These are phyloP conservation scores for Pontederia paniculata DNA, from an alignment of 176 grass and related monocot species.

Conservation along the genomic window DNA sequence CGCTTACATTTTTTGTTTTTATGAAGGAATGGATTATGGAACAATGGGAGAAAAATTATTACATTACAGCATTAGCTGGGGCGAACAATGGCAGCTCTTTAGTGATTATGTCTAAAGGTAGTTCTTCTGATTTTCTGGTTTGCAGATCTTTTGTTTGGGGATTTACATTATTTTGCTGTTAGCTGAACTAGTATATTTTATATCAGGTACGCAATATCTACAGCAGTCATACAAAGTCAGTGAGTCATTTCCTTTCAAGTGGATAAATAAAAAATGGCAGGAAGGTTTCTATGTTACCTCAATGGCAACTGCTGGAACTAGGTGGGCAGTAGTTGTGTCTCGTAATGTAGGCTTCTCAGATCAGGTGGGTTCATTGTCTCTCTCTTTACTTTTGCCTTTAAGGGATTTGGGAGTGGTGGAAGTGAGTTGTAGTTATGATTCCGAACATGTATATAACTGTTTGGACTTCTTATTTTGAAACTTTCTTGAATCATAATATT, in stretches of 20 bases:
- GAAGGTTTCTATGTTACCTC: conserved; percentile 92
- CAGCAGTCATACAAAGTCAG: conserved; percentile 97
- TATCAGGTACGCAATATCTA: conserved; percentile 59
- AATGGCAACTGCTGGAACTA: conserved; percentile 87
- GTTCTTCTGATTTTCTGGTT: not conserved
- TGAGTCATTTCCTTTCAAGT: conserved; percentile 87
- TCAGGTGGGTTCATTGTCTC: conserved; percentile 36
- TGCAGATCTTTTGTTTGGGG: conserved; percentile 14
- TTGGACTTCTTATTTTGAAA: not conserved
- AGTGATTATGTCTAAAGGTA: conserved; percentile 98
- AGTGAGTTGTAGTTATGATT: not conserved
- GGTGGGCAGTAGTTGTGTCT: conserved; percentile 95
- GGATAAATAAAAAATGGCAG: conserved; percentile 99
- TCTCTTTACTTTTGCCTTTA: not conserved
- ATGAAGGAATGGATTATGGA: conserved; percentile 98
- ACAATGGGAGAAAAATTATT: conserved; percentile 92
- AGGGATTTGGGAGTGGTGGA: not conserved
- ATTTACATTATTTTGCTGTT: conserved; percentile 2
- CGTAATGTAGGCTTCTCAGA: conserved; percentile 73
- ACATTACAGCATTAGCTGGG: conserved; percentile 83
- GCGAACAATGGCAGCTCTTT: conserved; percentile 82
- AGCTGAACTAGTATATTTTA: not conserved
- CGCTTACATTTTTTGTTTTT: conserved; percentile 16
- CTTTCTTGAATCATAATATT: not conserved
- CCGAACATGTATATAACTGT: not conserved